Base-by-base conservation (phyloP, 495 filamentous ascomycete species). In the Penicillium bovifimosum region DNA sequence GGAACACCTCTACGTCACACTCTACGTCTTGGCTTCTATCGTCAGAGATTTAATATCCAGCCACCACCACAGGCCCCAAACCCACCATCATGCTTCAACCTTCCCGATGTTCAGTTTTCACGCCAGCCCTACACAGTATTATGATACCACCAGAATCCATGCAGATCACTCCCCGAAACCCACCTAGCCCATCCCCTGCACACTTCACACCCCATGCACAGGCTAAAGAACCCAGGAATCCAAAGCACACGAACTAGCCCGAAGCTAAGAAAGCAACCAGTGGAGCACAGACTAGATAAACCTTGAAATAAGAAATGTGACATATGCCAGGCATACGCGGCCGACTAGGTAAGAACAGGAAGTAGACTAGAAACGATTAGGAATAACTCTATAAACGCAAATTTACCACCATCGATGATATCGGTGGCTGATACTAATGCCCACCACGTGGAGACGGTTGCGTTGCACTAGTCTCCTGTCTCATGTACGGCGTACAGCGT, bases 401-500 rank as follows among this genome's bases (percentile, higher is more conserved):
- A 47, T 36, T 27, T 47, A 47, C 32, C 44, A 24, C 20, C 26
- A 13, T 28, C 45, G 45, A 47, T 47, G 45, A 47, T 47, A 36
- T 47, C 45, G 32, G 45, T 47, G 45, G 45, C 36, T 29, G 51
- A 38, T 32, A 50, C 39, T 42, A 36, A 47, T 20, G 17, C 36
- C 45, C 32, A 35, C 33, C 32, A 36, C 45, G 45, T 47, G 45
- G 45, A 47, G 31, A 47, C 29, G 17, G 17, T 16, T n/a, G 10
- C 9, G n/a, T 32, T 13, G 9, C 27, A 47, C 44, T 47, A 35
- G 45, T 32, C n/a, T 36, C 32, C 18, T 27, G 31, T 14, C 32
- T 24, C 8, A 27, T 49, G 34, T 34, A 39, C n/a, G 11, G 9
- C 27, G 41, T 43, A 43, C 41, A n/a, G 6, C 14, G n/a, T 14